These are phyloP conservation scores for Chlamydomonas schloesseri DNA, from an alignment of 139 green algal species.

Conservation along the genomic window DNA sequence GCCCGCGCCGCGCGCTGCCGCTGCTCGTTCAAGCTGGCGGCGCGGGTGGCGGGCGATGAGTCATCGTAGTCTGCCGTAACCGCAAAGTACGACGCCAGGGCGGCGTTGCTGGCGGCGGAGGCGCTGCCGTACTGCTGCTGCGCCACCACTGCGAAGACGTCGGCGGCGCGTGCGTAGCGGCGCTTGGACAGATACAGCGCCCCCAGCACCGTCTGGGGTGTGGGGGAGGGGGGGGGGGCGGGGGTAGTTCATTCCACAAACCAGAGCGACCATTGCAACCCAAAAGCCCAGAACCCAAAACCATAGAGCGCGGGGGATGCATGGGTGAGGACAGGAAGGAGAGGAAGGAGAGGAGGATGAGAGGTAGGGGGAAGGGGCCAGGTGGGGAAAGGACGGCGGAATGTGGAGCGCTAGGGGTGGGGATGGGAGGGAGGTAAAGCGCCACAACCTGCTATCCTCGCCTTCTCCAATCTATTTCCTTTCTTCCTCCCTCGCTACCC, in stretches of 20 bases:
- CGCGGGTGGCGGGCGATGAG: constrained; percentile 9
- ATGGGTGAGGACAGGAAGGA: neutral
- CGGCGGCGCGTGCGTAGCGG: constrained; percentile 22
- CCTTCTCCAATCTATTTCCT: too few species aligned
- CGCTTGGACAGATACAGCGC: constrained; percentile 33
- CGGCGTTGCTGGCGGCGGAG: constrained; percentile 37
- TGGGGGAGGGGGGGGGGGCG: neutral
- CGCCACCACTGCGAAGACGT: constrained; percentile 30
- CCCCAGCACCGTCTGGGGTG: constrained; percentile 16
- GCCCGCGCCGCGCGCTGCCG: neutral
- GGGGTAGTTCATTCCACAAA: too few species aligned
- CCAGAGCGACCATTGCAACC: too few species aligned
- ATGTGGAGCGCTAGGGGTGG: too few species aligned
- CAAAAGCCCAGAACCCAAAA: too few species aligned
- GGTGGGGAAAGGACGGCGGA: too few species aligned
- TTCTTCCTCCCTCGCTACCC: too few species aligned
- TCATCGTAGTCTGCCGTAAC: constrained; percentile 36
- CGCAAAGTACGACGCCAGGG: constrained; percentile 19
- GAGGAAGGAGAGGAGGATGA: neutral
- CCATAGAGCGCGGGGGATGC: neutral
- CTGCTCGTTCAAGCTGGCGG: constrained; percentile 7
- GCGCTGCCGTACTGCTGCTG: constrained; percentile 10
- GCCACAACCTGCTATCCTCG: too few species aligned
- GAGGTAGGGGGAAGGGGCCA: too few species aligned
- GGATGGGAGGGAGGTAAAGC: too few species aligned